Base-by-base conservation (phyloP, 306 rosid genomes). In the Astragalus glycyphyllos region DNA sequence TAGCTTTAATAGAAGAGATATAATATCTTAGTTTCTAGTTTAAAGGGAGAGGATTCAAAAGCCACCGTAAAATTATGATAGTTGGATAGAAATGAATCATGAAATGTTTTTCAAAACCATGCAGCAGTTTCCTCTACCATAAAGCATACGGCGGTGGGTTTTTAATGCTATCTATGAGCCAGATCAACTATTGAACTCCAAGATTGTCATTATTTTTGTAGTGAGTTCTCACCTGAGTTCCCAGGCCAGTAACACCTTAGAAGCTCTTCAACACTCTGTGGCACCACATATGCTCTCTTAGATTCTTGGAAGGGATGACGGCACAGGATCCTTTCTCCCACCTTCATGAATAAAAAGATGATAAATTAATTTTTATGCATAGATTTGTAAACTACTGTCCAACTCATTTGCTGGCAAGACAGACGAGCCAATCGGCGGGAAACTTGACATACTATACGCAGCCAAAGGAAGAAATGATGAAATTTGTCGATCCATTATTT, bases 281-380 rank as follows among this genome's bases (percentile, higher is more conserved):
- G 99, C 85, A 95, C 97, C 69, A 95, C 99, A 42, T 87, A 95
- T 38, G 99, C 99, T 85, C 99, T 87, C 79, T 95, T 95, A 49
- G 99, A 95, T 83, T 95, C 99, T 71, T 87, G 92, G 56, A 95
- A 95, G 38, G 99, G 99, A 82, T 95, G 99, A 69, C 99, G 96
- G 68, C 97, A 95, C 67, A 95, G 74, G 65, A 89, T 87, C 71
- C 99, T 76, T 77, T 91, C 96, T 68, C 99, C 99, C 5, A 86
- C 97, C 99, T 95, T 86, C 91, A 86, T 59, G 75, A 26, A 46
- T n/a, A 53, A 14, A 56, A 78, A 68, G 44, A 72, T 17, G 50
- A 71, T 54, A 54, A 49, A 75, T 35, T 17, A 62, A 47, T 41
- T 63, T 66, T 29, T 41, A 38, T 54, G 61, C 26, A 32, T 41